These are phyloP conservation scores for Closterium sp. DNA, from an alignment of 139 green algal genomes.

Conservation along the genomic window DNA sequence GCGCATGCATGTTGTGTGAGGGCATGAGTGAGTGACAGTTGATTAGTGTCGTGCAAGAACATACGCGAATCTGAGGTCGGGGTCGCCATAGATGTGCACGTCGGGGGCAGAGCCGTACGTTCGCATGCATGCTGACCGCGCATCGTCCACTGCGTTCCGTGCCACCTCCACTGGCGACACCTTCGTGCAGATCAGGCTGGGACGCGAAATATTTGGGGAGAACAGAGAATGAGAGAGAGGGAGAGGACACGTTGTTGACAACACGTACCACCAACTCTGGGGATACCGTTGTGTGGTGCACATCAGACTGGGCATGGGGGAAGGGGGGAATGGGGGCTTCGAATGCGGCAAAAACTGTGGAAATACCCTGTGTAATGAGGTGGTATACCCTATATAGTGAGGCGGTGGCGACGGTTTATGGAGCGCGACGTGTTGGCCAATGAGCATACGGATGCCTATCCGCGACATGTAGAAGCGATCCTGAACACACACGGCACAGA, in stretches of 20 bases:
- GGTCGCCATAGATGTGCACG: conserved; percentile 80
- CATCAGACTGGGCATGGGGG: conserved; percentile 63
- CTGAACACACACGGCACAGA: not conserved
- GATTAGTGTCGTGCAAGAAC: too few species aligned
- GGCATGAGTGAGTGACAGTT: too few species aligned
- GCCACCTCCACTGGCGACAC: conserved; percentile 60
- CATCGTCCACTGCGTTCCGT: conserved; percentile 87
- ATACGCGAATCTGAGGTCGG: conserved; percentile 81
- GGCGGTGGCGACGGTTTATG: conserved; percentile 56
- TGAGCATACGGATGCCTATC: conserved; percentile 98
- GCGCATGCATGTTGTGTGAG: too few species aligned
- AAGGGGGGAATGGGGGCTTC: not conserved
- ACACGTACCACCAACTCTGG: too few species aligned
- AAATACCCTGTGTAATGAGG: too few species aligned
- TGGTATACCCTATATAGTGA: conserved; percentile 67
- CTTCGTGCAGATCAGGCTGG: conserved; percentile 78
- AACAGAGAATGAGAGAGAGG: not conserved
- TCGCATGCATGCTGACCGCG: conserved; percentile 84
- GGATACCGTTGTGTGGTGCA: conserved; percentile 63
- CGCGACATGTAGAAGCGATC: conserved; percentile 94
- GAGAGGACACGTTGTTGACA: not conserved
- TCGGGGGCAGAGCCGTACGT: conserved; percentile 83
- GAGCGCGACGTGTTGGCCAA: conserved; percentile 58
- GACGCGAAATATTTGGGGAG: not conserved
- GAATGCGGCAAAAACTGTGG: too few species aligned